Evolutionary conservation across 2,329 filamentous ascomycete genomes (phyloP).

Genomic region (Xylariomycetidae sp.): DNA sequence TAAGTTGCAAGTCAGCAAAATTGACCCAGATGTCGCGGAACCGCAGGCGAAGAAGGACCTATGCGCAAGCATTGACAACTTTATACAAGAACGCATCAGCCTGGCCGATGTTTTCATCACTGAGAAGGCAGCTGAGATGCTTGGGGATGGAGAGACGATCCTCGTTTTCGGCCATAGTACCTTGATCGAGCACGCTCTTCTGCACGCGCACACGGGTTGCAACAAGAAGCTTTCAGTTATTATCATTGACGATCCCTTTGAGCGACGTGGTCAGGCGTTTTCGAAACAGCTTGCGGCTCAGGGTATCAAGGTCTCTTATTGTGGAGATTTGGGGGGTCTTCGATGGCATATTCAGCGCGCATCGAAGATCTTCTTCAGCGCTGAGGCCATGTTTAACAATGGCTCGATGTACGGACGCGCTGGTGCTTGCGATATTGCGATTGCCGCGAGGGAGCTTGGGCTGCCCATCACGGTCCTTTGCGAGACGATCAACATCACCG

Average conservation of each 20-base stretch:
- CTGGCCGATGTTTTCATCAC: slow-evolving; percentile 84
- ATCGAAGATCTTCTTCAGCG: slow-evolving; percentile 74
- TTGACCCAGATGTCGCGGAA: slow-evolving; percentile 82
- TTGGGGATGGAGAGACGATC: slow-evolving; percentile 73
- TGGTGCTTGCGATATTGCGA: slow-evolving; percentile 81
- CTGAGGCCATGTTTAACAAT: slow-evolving; percentile 94
- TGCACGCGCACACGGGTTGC: slow-evolving; percentile 58
- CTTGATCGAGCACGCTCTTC: slow-evolving; percentile 76
- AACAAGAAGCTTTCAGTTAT: slow-evolving; percentile 79
- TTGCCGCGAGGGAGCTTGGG: slow-evolving; percentile 69
- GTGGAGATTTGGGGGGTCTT: slow-evolving; percentile 68
- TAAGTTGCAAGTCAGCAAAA: slow-evolving; percentile 85
- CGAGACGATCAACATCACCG: slow-evolving; percentile 88
- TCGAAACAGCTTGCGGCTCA: slow-evolving; percentile 62
- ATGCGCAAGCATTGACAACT: slow-evolving; percentile 75
- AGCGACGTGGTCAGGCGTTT: slow-evolving; percentile 48
- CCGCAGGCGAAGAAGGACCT: slow-evolving; percentile 73
- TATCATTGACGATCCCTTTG: slow-evolving; percentile 66
- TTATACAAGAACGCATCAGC: slow-evolving; percentile 84
- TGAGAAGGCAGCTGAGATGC: slow-evolving; percentile 65
- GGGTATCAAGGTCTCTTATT: slow-evolving; percentile 75
- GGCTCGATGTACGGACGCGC: slow-evolving; percentile 82
- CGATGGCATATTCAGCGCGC: slow-evolving; percentile 61
- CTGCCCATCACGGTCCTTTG: slow-evolving; percentile 84
- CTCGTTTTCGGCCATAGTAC: slow-evolving; percentile 83